A percentile compares a stretch with the other conserved stretches of the same genome.
phyloP scores from a whole-genome alignment of 495 filamentous ascomycete genomes.

The Acidomyces sp. region DNA sequence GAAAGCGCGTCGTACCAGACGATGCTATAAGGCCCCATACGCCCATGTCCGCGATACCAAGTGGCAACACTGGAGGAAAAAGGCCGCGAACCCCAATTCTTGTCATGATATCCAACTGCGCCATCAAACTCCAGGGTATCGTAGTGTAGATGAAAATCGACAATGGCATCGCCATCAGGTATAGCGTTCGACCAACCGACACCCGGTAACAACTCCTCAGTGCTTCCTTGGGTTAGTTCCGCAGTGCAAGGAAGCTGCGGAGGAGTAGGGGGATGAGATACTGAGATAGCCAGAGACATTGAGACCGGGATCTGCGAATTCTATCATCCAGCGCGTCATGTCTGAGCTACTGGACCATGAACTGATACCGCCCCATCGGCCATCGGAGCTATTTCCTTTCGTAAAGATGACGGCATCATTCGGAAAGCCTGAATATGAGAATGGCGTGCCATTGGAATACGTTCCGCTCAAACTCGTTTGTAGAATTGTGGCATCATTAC shows the following conservation, averaged over 20 bases:
- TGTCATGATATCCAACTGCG: slow-evolving; percentile 2
- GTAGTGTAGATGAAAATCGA: not conserved
- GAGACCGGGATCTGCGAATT: not conserved
- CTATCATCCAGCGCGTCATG: not conserved
- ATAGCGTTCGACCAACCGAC: slow-evolving; percentile 1
- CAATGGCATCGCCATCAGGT: not conserved
- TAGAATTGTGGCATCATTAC: not conserved
- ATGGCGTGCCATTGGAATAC: not conserved
- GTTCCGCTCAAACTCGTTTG: not conserved
- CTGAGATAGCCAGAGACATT: not conserved
- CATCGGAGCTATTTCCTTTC: not conserved
- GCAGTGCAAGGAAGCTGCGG: not conserved
- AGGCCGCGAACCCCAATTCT: slow-evolving; percentile 2
- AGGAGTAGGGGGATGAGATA: not conserved
- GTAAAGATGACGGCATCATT: not conserved
- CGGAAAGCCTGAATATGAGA: not conserved
- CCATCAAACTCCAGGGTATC: not conserved
- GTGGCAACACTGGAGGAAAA: not conserved
- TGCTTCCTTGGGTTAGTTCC: not conserved
- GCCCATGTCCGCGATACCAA: slow-evolving; percentile 1
- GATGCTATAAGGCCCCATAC: slow-evolving; percentile 2
- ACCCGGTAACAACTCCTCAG: not conserved
- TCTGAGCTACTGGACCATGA: not conserved
- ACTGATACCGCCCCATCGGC: not conserved
- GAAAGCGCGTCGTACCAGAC: slow-evolving; percentile 1